phyloP scores from a whole-genome alignment of 306 rosid species.

The Trifolium pratense region DNA sequence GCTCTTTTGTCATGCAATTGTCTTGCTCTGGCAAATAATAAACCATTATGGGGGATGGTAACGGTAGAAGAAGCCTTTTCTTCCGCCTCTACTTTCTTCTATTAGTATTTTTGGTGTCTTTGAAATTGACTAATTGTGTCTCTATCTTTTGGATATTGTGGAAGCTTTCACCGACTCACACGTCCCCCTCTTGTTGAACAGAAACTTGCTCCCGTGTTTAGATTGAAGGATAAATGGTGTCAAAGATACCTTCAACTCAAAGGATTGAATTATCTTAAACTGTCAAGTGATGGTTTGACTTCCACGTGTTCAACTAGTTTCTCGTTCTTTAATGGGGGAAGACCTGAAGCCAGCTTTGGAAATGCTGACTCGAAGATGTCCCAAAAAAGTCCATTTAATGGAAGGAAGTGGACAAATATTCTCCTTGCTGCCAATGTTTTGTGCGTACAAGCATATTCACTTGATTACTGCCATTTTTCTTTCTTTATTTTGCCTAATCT shows the following conservation, averaged over 20 bases:
- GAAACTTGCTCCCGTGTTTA: conserved; percentile 51
- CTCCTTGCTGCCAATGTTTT: conserved; percentile 80
- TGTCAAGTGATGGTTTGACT: conserved; percentile 48
- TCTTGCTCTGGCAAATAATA: too few relatives aligned
- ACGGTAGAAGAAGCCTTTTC: too few relatives aligned
- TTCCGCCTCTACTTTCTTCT: too few relatives aligned
- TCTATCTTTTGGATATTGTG: conserved; percentile 14
- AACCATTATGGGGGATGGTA: too few relatives aligned
- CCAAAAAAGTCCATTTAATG: conserved; percentile 46
- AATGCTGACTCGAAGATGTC: conserved; percentile 53
- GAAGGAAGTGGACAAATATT: conserved; percentile 73
- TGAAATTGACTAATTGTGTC: neutral
- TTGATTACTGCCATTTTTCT: neutral
- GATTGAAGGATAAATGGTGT: conserved; percentile 62
- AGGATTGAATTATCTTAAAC: conserved; percentile 46
- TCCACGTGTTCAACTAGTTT: conserved; percentile 58
- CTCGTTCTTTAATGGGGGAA: conserved; percentile 62
- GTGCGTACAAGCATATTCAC: conserved; percentile 58
- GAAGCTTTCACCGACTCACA: conserved; percentile 16
- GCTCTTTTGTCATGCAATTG: too few relatives aligned
- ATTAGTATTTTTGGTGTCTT: too few relatives aligned
- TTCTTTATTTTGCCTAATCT: neutral
- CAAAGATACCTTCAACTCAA: conserved; percentile 50
- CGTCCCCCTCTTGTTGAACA: conserved; percentile 39
- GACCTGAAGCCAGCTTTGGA: conserved; percentile 48